These are phyloP conservation scores for Sequoiadendron giganteum DNA, from an alignment of 75 land plant species.

Conservation along the genomic window DNA sequence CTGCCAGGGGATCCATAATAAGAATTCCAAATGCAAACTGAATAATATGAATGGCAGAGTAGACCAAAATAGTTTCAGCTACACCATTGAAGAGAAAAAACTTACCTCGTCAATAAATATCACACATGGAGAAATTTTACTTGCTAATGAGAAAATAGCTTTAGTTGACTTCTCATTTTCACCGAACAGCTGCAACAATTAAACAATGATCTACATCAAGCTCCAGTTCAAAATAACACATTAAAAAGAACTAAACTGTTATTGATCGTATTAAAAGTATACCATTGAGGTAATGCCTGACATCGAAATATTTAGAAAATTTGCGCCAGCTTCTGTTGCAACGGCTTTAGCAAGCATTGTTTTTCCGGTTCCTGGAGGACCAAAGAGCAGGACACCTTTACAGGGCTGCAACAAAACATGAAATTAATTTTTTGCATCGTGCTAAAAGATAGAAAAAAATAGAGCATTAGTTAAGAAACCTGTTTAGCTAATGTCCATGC, in stretches of 20 bases:
- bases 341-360: constrained; percentile 41
- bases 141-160: constrained; percentile 84
- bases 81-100: not conserved
- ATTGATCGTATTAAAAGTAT: not conserved
- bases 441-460: too few relatives aligned
- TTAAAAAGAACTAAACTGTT: not conserved
- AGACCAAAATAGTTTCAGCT: not conserved
- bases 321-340: constrained; percentile 38
- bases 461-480: too few relatives aligned
- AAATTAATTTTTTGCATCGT: not conserved
- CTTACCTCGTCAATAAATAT: constrained; percentile 89
- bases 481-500: too few relatives aligned
- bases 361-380: constrained; percentile 35
- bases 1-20: not conserved
- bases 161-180: constrained; percentile 90
- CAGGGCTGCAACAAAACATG: constrained; percentile 27
- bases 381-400: constrained; percentile 32
- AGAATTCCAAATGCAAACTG: not conserved
- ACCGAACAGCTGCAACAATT: constrained; percentile 70
- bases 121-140: constrained; percentile 88
- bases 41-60: not conserved
- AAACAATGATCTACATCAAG: not conserved
- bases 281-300: constrained; percentile 29
- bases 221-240: not conserved
- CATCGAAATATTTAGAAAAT: constrained; percentile 36